Evolutionary conservation across 306 rosid genomes (phyloP).

Genomic region (Prunus mume): DNA sequence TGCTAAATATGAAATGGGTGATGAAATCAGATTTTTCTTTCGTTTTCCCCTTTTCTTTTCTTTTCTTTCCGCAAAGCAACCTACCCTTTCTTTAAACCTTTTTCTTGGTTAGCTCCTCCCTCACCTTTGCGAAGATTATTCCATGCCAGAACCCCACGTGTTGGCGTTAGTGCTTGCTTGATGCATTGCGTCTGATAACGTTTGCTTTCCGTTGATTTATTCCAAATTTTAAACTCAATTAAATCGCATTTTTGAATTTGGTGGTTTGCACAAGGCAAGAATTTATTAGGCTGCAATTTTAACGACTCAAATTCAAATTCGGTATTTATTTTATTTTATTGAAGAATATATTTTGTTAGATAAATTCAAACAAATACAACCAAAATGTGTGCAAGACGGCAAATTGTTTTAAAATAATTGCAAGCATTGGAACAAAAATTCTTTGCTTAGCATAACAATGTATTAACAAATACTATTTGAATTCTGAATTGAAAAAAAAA

Average conservation of each 20-base stretch:
- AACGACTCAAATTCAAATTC: not conserved
- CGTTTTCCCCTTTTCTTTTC: not conserved
- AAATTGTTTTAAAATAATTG: no score
- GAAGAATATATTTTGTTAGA: no score
- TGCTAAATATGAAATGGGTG: no score
- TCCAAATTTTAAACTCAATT: not conserved
- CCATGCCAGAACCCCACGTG: not conserved
- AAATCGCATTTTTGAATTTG: not conserved
- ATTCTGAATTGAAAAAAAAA: not conserved
- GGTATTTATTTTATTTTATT: no score
- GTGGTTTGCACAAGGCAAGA: not conserved
- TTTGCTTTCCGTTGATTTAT: not conserved
- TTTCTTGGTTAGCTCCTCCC: not conserved
- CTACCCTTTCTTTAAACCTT: not conserved
- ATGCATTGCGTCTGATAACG: not conserved
- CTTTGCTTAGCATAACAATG: not conserved
- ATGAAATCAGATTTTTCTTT: not conserved
- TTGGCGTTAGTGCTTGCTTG: not conserved
- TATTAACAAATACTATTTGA: no score
- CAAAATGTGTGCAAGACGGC: no score
- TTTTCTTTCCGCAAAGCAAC: not conserved
- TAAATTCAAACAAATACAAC: no score
- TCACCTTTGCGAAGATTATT: not conserved
- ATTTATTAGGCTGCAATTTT: not conserved
- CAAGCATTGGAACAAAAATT: no score